Evolutionary conservation across 78 protist species (phyloP).

Genomic region (Dictyostelium capitatum): DNA sequence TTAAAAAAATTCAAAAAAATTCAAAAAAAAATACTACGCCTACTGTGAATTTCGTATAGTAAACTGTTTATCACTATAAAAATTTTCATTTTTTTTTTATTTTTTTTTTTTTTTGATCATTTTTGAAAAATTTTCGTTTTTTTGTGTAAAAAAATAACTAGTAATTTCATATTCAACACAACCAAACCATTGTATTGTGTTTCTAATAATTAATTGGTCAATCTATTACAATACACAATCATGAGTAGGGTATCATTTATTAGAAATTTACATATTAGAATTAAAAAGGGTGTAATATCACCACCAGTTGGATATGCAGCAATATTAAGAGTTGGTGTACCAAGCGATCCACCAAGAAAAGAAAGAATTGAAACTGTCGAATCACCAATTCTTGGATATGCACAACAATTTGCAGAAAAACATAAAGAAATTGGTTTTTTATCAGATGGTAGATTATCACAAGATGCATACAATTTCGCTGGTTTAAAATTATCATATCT

Average conservation of each 20-base stretch:
- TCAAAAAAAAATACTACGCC: no score
- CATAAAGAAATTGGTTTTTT: slow-evolving; percentile 53
- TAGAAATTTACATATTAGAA: not conserved
- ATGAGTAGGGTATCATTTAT: slow-evolving; percentile 33
- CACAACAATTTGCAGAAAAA: slow-evolving; percentile 52
- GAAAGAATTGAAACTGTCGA: not conserved
- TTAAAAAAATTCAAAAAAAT: no score
- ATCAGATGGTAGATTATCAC: slow-evolving; percentile 15
- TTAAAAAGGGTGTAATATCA: not conserved
- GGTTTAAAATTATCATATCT: slow-evolving; percentile 21
- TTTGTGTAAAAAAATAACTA: no score
- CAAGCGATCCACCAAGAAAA: slow-evolving; percentile 10
- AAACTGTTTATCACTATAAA: not conserved
- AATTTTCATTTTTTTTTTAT: not conserved
- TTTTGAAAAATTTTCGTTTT: not conserved
- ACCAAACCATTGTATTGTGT: not conserved
- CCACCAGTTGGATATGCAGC: slow-evolving; percentile 45
- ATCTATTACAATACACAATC: not conserved
- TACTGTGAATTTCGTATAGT: no score
- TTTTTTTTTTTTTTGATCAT: not conserved
- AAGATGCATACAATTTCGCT: slow-evolving; percentile 59
- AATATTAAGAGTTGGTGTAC: slow-evolving; percentile 8
- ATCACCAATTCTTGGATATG: slow-evolving; percentile 34
- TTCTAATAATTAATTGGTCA: not conserved
- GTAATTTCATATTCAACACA: no score